A percentile compares a stretch with the other conserved stretches of the same genome.
Conservation (phyloP, 176 grass and related monocot species). For the Oryza punctata region DNA sequence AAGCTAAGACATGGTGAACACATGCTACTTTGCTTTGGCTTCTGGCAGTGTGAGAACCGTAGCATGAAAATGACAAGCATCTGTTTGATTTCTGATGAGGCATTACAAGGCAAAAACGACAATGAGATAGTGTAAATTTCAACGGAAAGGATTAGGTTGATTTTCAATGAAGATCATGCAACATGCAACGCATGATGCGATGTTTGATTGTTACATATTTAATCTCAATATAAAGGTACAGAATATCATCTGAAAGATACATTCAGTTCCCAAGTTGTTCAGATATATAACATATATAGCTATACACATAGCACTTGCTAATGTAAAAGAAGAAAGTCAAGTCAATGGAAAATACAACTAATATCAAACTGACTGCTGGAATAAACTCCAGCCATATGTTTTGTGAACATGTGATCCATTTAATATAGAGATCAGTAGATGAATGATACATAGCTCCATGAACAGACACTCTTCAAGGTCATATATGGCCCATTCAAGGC, state of each 20-base stretch:
- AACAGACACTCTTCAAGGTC: conserved; percentile 16
- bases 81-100: background rate
- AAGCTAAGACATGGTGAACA: background rate
- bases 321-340: conserved; percentile 1
- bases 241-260: background rate
- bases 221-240: background rate
- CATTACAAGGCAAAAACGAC: background rate
- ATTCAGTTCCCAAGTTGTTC: background rate
- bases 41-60: background rate
- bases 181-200: background rate
- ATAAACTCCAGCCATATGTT: conserved; percentile 20
- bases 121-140: background rate
- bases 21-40: conserved; percentile 1
- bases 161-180: background rate
- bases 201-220: background rate
- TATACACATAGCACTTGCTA: background rate
- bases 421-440: conserved; percentile 19
- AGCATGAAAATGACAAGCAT: conserved; percentile 25
- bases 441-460: conserved; percentile 37
- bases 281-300: background rate
- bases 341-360: conserved; percentile 27
- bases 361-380: conserved; percentile 15
- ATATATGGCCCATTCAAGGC: conserved; percentile 12
- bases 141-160: background rate
- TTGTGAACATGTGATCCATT: conserved; percentile 30